Evolutionary conservation across 2,329 filamentous ascomycete species (phyloP).

Genomic region (Aspergillus sp.): DNA sequence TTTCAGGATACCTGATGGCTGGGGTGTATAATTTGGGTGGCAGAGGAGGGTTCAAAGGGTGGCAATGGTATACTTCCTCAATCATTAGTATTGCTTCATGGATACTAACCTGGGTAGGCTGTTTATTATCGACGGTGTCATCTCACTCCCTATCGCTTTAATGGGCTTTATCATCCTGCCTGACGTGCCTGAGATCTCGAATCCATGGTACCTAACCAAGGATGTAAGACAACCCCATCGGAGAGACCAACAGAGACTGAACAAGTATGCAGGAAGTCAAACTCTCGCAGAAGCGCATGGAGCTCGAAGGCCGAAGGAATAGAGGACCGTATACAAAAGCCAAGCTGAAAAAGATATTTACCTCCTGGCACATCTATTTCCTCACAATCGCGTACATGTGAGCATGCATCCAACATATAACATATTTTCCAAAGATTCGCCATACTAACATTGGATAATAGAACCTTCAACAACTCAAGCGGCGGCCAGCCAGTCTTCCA

Average conservation of each 20-base stretch:
- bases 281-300: slow-evolving; percentile 51
- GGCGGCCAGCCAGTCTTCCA: slow-evolving; percentile 57
- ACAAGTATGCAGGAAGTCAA: slow-evolving; percentile 38
- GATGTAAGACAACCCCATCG: slow-evolving; percentile 22
- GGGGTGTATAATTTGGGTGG: slow-evolving; percentile 53
- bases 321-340: slow-evolving; percentile 48
- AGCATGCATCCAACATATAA: too few species aligned
- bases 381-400: slow-evolving; percentile 59
- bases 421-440: too few species aligned
- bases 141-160: slow-evolving; percentile 54
- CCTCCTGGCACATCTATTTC: slow-evolving; percentile 64
- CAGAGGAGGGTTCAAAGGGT: slow-evolving; percentile 50
- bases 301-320: slow-evolving; percentile 48
- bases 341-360: slow-evolving; percentile 62
- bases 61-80: slow-evolving; percentile 47
- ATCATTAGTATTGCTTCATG: neutral
- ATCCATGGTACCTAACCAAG: slow-evolving; percentile 49
- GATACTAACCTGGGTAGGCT: slow-evolving; percentile 32
- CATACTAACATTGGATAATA: slow-evolving; percentile 9
- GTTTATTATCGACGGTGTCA: slow-evolving; percentile 56
- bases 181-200: slow-evolving; percentile 52
- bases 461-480: slow-evolving; percentile 61
- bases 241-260: neutral
- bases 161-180: slow-evolving; percentile 51
- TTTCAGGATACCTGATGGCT: slow-evolving; percentile 56